phyloP scores from a whole-genome alignment of 441 rosid genomes.

The Adansonia grandidieri region DNA sequence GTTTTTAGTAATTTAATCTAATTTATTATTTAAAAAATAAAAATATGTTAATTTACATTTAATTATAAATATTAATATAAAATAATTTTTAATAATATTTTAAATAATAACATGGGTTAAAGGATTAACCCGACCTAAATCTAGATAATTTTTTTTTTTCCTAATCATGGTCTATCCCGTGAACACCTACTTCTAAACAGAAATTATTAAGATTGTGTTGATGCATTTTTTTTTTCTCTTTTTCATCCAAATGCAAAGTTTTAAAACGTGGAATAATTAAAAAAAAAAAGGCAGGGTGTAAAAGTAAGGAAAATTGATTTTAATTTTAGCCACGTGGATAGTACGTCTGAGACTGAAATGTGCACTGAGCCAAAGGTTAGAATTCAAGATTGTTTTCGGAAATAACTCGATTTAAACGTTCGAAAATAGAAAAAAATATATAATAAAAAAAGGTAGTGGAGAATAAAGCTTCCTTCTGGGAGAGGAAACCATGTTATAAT shows the following conservation, averaged over 20 bases:
- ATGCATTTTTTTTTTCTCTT: background rate
- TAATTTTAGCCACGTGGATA: background rate
- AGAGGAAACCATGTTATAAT: background rate
- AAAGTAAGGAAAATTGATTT: background rate
- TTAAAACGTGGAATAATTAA: too few species aligned
- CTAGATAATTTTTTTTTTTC: too few species aligned
- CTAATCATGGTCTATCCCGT: too few species aligned
- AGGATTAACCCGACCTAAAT: too few species aligned
- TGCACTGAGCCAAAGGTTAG: background rate
- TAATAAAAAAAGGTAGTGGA: background rate
- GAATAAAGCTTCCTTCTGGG: background rate
- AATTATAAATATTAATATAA: too few species aligned
- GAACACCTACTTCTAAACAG: too few species aligned
- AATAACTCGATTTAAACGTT: background rate
- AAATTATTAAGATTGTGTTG: background rate
- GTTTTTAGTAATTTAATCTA: too few species aligned
- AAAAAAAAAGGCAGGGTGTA: background rate
- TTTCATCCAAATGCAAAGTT: background rate
- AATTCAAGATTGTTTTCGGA: background rate
- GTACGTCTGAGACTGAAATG: background rate
- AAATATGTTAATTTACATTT: too few species aligned
- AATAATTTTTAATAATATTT: too few species aligned
- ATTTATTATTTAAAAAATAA: too few species aligned
- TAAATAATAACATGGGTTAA: too few species aligned
- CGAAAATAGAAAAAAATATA: background rate